These are phyloP conservation scores for Cladosporium halotolerans DNA, from an alignment of 2,329 filamentous ascomycete species.

Conservation along the genomic window DNA sequence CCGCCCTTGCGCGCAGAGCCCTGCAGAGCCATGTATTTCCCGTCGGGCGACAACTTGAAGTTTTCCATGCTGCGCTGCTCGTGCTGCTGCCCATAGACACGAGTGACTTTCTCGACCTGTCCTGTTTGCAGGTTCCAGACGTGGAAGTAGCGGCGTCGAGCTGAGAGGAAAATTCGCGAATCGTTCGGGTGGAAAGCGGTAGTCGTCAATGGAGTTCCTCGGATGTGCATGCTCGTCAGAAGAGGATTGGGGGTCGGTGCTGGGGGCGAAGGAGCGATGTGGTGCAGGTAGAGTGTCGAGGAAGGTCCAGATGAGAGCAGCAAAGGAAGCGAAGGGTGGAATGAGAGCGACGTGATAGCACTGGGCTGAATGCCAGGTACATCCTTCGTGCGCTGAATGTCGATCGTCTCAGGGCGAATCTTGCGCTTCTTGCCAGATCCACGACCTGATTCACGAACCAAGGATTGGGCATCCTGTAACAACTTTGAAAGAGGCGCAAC, in stretches of 20 bases:
- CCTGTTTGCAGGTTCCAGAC: constrained; percentile 85
- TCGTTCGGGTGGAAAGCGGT: constrained; percentile 69
- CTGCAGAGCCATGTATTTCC: constrained; percentile 75
- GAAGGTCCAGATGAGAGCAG: constrained; percentile 84
- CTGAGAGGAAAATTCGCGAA: constrained; percentile 79
- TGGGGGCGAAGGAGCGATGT: constrained; percentile 69
- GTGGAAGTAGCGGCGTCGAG: constrained; percentile 86
- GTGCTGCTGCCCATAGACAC: constrained; percentile 66
- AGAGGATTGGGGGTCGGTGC: constrained; percentile 73
- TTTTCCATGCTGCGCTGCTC: constrained; percentile 88
- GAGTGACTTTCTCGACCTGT: constrained; percentile 71
- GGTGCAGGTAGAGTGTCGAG: constrained; percentile 81
- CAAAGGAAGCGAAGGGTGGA: constrained; percentile 84
- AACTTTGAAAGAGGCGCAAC: constrained; percentile 73
- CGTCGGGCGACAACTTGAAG: constrained; percentile 82
- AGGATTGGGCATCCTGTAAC: constrained; percentile 65
- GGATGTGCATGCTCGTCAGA: constrained; percentile 82
- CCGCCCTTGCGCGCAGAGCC: constrained; percentile 78
- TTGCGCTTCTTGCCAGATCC: constrained; percentile 55
- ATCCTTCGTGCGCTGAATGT: constrained; percentile 84
- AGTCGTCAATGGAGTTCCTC: constrained; percentile 73
- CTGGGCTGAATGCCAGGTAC: constrained; percentile 71
- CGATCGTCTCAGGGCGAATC: constrained; percentile 77
- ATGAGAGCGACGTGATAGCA: constrained; percentile 74
- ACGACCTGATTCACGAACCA: constrained; percentile 50